Evolutionary conservation across 305 asterid species (phyloP).

Genomic region (Fraxinus sp.): DNA sequence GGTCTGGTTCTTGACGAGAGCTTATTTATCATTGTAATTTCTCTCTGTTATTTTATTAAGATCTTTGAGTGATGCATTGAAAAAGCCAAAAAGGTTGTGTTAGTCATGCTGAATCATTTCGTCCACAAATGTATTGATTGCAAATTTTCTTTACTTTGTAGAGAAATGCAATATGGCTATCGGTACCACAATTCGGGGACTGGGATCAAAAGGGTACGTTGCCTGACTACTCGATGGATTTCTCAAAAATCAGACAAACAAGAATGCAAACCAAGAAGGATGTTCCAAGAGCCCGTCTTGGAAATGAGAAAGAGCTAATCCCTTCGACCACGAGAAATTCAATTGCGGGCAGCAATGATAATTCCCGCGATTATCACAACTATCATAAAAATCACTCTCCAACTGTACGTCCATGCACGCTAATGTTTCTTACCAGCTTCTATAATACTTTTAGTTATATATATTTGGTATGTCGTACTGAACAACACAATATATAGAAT

Average conservation of each 20-base stretch:
- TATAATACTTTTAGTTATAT: background rate
- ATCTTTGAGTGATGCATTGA: background rate
- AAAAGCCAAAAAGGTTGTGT: background rate
- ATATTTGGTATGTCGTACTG: background rate
- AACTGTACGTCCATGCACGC: background rate
- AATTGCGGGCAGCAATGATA: background rate
- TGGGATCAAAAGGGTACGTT: conserved; percentile 14
- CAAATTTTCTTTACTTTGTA: background rate
- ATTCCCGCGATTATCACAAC: background rate
- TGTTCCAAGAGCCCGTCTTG: conserved; percentile 14
- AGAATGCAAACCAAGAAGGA: conserved; percentile 17
- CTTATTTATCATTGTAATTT: background rate
- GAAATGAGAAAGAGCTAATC: conserved; percentile 15
- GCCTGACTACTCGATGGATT: conserved; percentile 15
- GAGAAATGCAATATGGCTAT: conserved; percentile 15
- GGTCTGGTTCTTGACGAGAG: background rate
- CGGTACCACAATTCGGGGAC: conserved; percentile 15
- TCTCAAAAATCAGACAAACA: conserved; percentile 18
- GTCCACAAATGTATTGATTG: background rate
- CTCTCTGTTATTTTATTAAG: background rate
- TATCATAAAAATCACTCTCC: background rate
- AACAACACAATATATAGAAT: background rate
- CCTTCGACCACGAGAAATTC: background rate
- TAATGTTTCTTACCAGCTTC: background rate
- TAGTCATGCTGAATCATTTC: background rate